Conservation (phyloP, 495 filamentous ascomycete genomes). For the Echria macrotheca region DNA sequence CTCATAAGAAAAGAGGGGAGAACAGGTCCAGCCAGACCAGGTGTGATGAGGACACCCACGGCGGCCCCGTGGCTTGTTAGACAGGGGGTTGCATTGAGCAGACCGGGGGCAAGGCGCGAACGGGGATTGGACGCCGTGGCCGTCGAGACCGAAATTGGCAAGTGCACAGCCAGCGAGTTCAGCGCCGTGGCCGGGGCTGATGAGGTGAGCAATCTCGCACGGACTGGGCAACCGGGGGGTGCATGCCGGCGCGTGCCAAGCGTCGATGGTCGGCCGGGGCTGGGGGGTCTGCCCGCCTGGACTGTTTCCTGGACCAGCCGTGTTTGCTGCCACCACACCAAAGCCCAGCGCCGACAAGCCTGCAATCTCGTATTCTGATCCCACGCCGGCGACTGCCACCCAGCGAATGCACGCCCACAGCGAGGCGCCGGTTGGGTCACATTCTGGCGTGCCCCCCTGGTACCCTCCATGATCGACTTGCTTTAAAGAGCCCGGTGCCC, state of each 20-base stretch:
- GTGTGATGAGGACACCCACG: background rate
- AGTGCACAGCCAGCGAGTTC: background rate
- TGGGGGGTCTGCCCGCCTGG: background rate
- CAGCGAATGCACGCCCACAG: background rate
- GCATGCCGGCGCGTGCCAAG: background rate
- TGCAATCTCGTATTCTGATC: background rate
- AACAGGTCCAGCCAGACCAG: background rate
- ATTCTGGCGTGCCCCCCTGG: too few relatives aligned
- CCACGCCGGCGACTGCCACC: background rate
- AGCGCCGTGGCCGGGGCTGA: background rate
- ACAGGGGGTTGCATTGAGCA: background rate
- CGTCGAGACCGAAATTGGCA: background rate
- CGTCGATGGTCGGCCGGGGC: background rate
- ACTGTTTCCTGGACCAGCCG: too few relatives aligned
- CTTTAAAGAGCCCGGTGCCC: background rate
- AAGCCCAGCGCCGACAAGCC: too few relatives aligned
- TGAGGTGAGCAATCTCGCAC: background rate
- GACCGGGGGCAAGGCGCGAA: background rate
- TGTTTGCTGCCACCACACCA: too few relatives aligned
- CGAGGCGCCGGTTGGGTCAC: background rate
- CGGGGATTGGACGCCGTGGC: background rate
- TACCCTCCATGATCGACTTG: too few relatives aligned
- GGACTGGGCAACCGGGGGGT: background rate
- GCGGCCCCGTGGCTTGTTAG: background rate
- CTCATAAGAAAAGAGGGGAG: too few relatives aligned